Conservation (phyloP, 805 yeast genomes). For the Tetrapisispora fleetii region DNA sequence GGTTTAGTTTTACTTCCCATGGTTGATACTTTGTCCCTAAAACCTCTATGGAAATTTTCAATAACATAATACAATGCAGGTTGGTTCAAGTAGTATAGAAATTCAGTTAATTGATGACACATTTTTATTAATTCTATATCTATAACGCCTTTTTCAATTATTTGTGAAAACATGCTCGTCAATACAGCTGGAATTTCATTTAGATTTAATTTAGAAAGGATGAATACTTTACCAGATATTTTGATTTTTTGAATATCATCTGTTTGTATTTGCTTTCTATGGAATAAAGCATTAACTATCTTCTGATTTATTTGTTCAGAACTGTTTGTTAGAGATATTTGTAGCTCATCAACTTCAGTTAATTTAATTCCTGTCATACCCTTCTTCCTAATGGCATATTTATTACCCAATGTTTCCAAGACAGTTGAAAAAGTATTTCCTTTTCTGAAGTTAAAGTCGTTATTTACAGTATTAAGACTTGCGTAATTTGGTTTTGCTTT, state of each 20-base stretch:
- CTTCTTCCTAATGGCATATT: constrained; percentile 8
- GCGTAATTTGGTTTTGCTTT: background rate
- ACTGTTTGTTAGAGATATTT: too few species aligned
- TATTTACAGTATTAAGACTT: background rate
- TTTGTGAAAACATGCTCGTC: constrained; percentile 11
- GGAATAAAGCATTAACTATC: constrained; percentile 9
- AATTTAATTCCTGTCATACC: background rate
- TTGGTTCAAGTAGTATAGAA: constrained; percentile 14
- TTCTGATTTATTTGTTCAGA: background rate
- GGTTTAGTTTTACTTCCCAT: constrained; percentile 21
- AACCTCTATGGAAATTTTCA: constrained; percentile 19
- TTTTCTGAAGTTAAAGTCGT: constrained; percentile 8
- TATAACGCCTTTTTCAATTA: constrained; percentile 19
- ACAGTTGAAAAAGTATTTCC: constrained; percentile 20
- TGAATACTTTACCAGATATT: constrained; percentile 9
- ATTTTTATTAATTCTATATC: constrained; percentile 18
- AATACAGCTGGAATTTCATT: constrained; percentile 5
- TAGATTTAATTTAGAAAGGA: constrained; percentile 14
- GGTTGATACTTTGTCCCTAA: constrained; percentile 18
- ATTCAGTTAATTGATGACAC: constrained; percentile 10
- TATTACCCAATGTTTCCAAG: constrained; percentile 19
- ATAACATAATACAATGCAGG: constrained; percentile 13
- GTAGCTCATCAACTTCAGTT: background rate
- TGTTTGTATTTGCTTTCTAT: constrained; percentile 6
- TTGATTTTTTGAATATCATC: constrained; percentile 13